Percentiles rank a stretch among this genome's conserved stretches.
phyloP scores from a whole-genome alignment of 352 stramenopile species.

The Phytophthora cryptogea region DNA sequence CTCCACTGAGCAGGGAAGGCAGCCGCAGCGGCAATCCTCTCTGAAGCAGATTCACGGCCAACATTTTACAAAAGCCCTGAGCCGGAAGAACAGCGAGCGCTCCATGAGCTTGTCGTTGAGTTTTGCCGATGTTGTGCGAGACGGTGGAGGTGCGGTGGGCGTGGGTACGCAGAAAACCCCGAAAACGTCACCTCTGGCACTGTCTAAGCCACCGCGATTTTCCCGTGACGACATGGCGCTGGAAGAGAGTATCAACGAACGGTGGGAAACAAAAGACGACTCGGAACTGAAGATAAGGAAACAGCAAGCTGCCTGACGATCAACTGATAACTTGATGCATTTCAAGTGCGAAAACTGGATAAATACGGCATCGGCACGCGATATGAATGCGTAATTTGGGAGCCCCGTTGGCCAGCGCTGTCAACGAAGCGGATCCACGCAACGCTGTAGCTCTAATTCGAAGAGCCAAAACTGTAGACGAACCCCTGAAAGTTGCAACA shows the following conservation, averaged over 20 bases:
- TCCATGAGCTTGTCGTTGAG: constrained; percentile 89
- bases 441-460: constrained; percentile 13
- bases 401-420: neutral
- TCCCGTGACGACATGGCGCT: constrained; percentile 62
- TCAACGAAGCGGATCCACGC: neutral
- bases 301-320: constrained; percentile 1
- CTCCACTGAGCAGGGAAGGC: constrained; percentile 14
- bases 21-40: constrained; percentile 27
- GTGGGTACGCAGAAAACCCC: constrained; percentile 29
- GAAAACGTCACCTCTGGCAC: constrained; percentile 46
- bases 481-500: constrained; percentile 50
- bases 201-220: constrained; percentile 43
- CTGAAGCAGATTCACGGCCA: constrained; percentile 27
- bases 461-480: constrained; percentile 66
- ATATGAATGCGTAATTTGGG: constrained; percentile 1
- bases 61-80: constrained; percentile 32
- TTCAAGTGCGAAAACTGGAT: constrained; percentile 25
- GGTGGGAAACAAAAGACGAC: constrained; percentile 73
- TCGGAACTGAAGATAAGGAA: constrained; percentile 60
- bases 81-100: constrained; percentile 67
- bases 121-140: constrained; percentile 85
- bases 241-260: constrained; percentile 69
- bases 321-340: constrained; percentile 13
- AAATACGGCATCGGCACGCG: constrained; percentile 42
- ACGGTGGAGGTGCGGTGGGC: constrained; percentile 34